Percentiles rank a stretch among this genome's conserved stretches.
phyloP scores from a whole-genome alignment of 495 filamentous ascomycete genomes.

The Aspergillus kassunensis region DNA sequence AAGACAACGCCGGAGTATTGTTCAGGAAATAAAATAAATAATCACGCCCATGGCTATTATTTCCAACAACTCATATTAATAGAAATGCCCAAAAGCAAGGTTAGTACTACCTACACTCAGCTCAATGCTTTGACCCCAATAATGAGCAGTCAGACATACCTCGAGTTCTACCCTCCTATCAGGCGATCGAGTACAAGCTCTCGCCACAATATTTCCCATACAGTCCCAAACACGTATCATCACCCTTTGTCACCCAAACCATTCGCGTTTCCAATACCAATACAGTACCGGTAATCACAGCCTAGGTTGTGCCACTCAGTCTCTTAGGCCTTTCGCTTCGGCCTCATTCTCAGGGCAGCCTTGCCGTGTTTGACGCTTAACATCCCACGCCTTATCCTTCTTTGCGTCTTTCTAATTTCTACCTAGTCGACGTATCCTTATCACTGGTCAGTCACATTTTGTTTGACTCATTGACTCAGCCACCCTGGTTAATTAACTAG shows the following conservation, averaged over 20 bases:
- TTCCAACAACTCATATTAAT: too few species aligned
- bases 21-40: background rate
- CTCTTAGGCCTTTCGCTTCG: too few species aligned
- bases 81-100: too few species aligned
- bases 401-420: background rate
- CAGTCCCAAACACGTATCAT: constrained; percentile 1
- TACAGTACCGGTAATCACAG: constrained; percentile 1
- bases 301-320: background rate
- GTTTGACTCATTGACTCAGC: background rate
- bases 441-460: too few species aligned
- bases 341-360: background rate
- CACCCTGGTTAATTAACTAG: background rate
- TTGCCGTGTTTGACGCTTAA: background rate
- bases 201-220: background rate
- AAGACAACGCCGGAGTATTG: constrained; percentile 11
- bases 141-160: too few species aligned
- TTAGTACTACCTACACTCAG: too few species aligned
- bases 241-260: background rate
- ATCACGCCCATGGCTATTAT: background rate
- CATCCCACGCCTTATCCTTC: background rate
- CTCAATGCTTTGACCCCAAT: too few species aligned
- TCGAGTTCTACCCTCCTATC: too few species aligned
- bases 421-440: background rate
- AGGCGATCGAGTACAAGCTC: background rate
- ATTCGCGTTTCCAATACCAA: background rate